Evolutionary conservation across 768 basidiomycete species (phyloP), one percentile per base, ranked within the genome.

Genomic region (Termitomyces sp.): DNA sequence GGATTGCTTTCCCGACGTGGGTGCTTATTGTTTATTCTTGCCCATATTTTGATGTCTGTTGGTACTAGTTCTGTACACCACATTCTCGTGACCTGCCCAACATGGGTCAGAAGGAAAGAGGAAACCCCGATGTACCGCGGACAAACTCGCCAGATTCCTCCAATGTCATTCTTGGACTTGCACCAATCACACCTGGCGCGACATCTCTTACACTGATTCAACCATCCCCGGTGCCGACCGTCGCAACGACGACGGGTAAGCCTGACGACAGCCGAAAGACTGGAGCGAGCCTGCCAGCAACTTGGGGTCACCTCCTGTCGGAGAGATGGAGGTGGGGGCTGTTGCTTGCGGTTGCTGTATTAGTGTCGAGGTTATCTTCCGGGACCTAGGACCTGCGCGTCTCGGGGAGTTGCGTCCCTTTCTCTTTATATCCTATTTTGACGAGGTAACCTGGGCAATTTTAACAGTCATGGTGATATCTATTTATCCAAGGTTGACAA

Each of bases 311-410:
- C 58, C 69, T 91, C 33, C 66, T 92, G 10, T 88, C 83, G 82
- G 88, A 92, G 67, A 91, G 91, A 66, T 93, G 90, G 90, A 76
- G 88, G 58, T 87, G 89, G 82, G 91, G 89, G 21, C 78, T 87
- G 15, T 67, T 93, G 58, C 86, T 92, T 55, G 87, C 84, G 6
- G 69, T 93, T 46, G 90, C 90, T 0, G 84, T 92, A 21, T 70
- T 92, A 50, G 82, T 93, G 11, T 91, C 89, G 33, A 79, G 87
- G 60, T 76, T 92, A 61, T 87, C 89, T 28, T 81, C 87, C 30
- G 73, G 71, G 58, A 64, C 56, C 48, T 57, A 56, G 55, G 50
- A 14, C 15, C 69, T 54, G 74, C 63, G 71, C 23, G 3, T n/a
- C 40, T 15, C 40, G 1, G 41, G 31, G 35, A n/a, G n/a, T 19